phyloP scores from a whole-genome alignment of 148 eudicot genomes.

The Vaccinium darrowii region DNA sequence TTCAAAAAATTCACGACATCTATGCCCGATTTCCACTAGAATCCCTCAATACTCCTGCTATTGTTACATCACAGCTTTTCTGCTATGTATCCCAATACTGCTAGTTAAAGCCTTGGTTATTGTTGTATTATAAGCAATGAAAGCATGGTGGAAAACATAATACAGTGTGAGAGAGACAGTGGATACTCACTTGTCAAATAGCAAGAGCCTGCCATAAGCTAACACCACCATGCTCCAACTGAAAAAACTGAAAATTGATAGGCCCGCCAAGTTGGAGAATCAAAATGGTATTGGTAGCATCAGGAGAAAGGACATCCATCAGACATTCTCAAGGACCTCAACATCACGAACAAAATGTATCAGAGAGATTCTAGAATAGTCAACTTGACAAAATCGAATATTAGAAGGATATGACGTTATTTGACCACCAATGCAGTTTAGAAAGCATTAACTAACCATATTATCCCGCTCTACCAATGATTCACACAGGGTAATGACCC shows the following conservation, averaged over 20 bases:
- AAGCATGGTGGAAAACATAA: not conserved
- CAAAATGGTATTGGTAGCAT: conserved; percentile 32
- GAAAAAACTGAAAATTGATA: conserved; percentile 31
- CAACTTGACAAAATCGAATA: conserved; percentile 3
- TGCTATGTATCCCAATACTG: too few species aligned
- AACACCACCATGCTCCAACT: conserved; percentile 47
- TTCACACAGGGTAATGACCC: conserved; percentile 50
- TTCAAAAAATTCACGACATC: too few species aligned
- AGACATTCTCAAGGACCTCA: conserved; percentile 36
- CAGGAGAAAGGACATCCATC: conserved; percentile 35
- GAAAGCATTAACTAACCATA: conserved; percentile 30
- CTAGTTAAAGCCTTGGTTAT: not conserved
- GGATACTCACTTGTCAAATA: conserved; percentile 40
- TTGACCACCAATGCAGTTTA: not conserved
- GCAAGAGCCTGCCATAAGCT: conserved; percentile 44
- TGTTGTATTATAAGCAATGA: not conserved
- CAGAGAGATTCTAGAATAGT: not conserved
- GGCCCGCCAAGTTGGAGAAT: conserved; percentile 37
- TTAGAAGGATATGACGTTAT: not conserved
- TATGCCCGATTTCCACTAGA: too few species aligned
- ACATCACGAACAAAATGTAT: conserved; percentile 12
- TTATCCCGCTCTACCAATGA: conserved; percentile 20
- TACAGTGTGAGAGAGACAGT: not conserved
- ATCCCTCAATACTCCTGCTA: too few species aligned
- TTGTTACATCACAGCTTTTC: too few species aligned